Evolutionary conservation across 179 eudicot genomes (phyloP).

Genomic region (Dionaea muscipula): DNA sequence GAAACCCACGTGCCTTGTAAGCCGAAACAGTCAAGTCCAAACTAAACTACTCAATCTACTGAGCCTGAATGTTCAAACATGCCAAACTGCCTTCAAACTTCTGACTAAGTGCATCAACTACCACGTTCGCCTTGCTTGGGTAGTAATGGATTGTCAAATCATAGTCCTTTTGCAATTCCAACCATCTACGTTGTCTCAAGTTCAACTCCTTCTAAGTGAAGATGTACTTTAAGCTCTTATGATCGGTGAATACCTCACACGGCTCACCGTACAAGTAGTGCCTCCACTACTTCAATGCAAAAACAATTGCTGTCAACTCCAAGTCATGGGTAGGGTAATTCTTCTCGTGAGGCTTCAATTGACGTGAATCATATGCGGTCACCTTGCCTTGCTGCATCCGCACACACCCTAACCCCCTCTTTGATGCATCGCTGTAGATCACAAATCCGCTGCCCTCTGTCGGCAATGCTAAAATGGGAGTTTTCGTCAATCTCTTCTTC

Average conservation of each 20-base stretch:
- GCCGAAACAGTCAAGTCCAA: too few relatives aligned
- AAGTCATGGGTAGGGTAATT: background rate
- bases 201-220: background rate
- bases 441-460: background rate
- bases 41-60: too few relatives aligned
- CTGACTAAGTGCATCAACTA: conserved; percentile 2
- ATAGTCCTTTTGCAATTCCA: conserved; percentile 1
- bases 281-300: background rate
- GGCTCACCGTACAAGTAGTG: background rate
- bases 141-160: background rate
- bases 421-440: background rate
- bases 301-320: background rate
- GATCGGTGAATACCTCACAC: background rate
- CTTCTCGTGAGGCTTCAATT: background rate
- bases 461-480: too few relatives aligned
- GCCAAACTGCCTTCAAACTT: too few relatives aligned
- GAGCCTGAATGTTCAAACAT: too few relatives aligned
- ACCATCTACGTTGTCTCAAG: background rate
- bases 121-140: conserved; percentile 1
- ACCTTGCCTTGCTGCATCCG: background rate
- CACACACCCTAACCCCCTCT: background rate
- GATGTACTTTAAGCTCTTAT: background rate
- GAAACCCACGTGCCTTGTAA: too few relatives aligned
- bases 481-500: background rate
- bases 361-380: background rate